Evolutionary conservation across 1,139 yeast species (phyloP).

Genomic region (Yamadazyma trypodendri): DNA sequence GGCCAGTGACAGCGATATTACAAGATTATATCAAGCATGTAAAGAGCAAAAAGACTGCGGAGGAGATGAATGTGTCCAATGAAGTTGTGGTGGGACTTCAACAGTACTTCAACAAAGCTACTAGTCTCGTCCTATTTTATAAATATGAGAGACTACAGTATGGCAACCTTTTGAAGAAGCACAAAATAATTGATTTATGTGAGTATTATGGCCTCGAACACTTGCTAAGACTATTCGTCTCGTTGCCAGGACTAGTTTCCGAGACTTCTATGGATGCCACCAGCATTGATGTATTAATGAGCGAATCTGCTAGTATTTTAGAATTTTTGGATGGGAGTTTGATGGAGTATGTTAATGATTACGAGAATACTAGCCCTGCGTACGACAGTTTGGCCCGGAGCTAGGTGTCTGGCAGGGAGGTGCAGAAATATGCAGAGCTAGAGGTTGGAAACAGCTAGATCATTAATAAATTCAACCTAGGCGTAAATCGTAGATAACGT

Average conservation of each 20-base stretch:
- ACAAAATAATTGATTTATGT: slow-evolving; percentile 26
- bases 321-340: slow-evolving; percentile 53
- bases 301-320: slow-evolving; percentile 49
- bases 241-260: slow-evolving; percentile 77
- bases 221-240: slow-evolving; percentile 66
- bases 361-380: slow-evolving; percentile 60
- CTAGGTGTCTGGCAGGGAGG: too few species aligned
- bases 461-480: slow-evolving; percentile 1
- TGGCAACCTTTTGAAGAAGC: slow-evolving; percentile 45
- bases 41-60: slow-evolving; percentile 21
- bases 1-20: slow-evolving; percentile 53
- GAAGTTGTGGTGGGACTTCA: slow-evolving; percentile 72
- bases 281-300: slow-evolving; percentile 52
- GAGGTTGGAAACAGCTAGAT: too few species aligned
- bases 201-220: slow-evolving; percentile 76
- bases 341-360: slow-evolving; percentile 43
- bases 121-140: slow-evolving; percentile 74
- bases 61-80: slow-evolving; percentile 52
- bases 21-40: slow-evolving; percentile 42
- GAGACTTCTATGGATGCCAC: slow-evolving; percentile 81
- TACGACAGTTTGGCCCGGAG: slow-evolving; percentile 49
- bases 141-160: slow-evolving; percentile 84
- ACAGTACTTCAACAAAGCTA: slow-evolving; percentile 72
- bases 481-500: slow-evolving; percentile 5
- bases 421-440: too few species aligned